These are phyloP conservation scores for Brassica juncea DNA, from an alignment of 345 rosid species.

Conservation along the genomic window DNA sequence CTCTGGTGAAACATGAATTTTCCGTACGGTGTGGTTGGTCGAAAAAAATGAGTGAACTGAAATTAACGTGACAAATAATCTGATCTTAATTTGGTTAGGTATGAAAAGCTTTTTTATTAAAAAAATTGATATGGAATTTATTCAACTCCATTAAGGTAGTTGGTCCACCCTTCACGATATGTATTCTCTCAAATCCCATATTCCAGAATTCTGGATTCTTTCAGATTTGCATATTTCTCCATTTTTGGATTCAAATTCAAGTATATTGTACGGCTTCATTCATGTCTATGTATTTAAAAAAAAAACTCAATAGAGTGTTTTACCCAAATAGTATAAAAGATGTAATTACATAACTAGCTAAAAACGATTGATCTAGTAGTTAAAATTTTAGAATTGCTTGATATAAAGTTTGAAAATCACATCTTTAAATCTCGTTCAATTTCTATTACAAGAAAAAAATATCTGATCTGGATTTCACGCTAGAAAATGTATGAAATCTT, in stretches of 20 bases:
- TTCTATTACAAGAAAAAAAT: background rate
- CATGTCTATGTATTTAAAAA: background rate
- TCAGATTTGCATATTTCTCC: background rate
- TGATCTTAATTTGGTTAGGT: slow-evolving; percentile 15
- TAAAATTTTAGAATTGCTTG: background rate
- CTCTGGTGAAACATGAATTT: background rate
- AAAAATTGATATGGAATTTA: slow-evolving; percentile 5
- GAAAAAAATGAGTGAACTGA: slow-evolving; percentile 25
- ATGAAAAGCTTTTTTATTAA: background rate
- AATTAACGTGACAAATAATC: slow-evolving; percentile 10
- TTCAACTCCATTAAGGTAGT: background rate
- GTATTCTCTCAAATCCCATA: background rate
- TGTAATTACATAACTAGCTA: background rate
- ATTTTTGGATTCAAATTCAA: background rate
- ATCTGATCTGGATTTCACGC: background rate
- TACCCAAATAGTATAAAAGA: background rate
- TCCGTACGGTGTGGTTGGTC: slow-evolving; percentile 12
- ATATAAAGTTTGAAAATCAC: background rate
- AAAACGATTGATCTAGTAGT: background rate
- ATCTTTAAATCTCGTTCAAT: no score
- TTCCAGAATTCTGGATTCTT: background rate
- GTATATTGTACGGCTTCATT: background rate
- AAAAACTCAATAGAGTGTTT: background rate
- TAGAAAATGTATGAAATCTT: background rate
- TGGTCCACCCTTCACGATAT: background rate